These are phyloP conservation scores for Eimeria zaria DNA, from an alignment of 169 alveolate genomes.

Conservation along the genomic window DNA sequence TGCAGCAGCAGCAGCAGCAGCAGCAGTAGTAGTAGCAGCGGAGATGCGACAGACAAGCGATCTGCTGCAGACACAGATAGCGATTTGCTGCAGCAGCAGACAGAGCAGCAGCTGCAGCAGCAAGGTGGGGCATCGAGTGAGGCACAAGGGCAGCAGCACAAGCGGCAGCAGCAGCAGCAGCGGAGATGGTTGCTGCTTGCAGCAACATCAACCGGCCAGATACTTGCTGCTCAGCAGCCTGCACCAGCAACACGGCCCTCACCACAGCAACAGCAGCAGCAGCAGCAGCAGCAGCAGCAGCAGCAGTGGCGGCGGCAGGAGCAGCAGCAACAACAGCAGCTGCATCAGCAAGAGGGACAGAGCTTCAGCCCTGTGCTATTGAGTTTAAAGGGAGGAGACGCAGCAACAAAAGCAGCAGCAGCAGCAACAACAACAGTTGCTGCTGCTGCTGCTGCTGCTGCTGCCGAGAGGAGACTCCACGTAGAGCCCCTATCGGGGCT, in stretches of 20 bases:
- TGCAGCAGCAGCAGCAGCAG: not conserved
- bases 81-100: slow-evolving; percentile 22
- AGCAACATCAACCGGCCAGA: slow-evolving; percentile 7
- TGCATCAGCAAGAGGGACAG: not conserved
- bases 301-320: slow-evolving; percentile 21
- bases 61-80: not conserved
- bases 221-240: slow-evolving; percentile 12
- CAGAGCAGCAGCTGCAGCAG: not conserved
- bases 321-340: not conserved
- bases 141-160: not conserved
- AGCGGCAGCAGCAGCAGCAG: slow-evolving; percentile 47
- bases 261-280: slow-evolving; percentile 55
- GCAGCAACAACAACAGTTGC: not conserved
- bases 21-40: not conserved
- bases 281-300: slow-evolving; percentile 23
- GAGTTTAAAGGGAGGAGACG: too few relatives aligned
- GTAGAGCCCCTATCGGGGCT: slow-evolving; percentile 11
- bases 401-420: not conserved
- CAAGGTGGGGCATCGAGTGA: not conserved
- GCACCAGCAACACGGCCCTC: not conserved
- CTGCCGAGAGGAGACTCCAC: not conserved
- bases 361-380: too few relatives aligned
- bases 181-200: slow-evolving; percentile 34
- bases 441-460: not conserved
- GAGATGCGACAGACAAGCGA: not conserved